phyloP scores from a whole-genome alignment of 495 filamentous ascomycete genomes.

The Penicillium roqueforti region DNA sequence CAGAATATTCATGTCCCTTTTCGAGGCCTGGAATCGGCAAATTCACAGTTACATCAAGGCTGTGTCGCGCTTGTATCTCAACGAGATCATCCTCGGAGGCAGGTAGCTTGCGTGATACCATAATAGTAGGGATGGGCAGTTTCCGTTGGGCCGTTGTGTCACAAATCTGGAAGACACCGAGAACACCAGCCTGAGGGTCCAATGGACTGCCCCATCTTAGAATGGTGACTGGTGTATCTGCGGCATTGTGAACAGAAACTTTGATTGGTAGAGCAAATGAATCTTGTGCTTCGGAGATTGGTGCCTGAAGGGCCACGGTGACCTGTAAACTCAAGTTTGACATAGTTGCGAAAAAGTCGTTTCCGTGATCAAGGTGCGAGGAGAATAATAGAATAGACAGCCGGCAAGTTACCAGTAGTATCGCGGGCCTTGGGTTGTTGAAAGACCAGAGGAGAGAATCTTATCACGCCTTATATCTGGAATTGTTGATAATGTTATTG shows the following conservation, averaged over 20 bases:
- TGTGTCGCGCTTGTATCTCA: constrained; percentile 33
- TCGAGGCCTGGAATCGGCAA: constrained; percentile 17
- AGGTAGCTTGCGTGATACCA: constrained; percentile 44
- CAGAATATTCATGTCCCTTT: constrained; percentile 24
- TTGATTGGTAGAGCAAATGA: constrained; percentile 17
- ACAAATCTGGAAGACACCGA: constrained; percentile 44
- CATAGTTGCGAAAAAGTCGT: not conserved
- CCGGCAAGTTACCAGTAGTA: not conserved
- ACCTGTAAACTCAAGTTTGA: constrained; percentile 19
- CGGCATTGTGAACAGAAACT: constrained; percentile 41
- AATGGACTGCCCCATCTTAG: constrained; percentile 48
- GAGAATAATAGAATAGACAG: too few species aligned
- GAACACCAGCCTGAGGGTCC: constrained; percentile 41
- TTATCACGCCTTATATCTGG: not conserved
- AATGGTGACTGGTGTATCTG: constrained; percentile 39
- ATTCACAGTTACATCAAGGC: constrained; percentile 12
- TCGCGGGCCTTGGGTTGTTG: not conserved
- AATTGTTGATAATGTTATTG: not conserved
- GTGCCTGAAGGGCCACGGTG: constrained; percentile 13
- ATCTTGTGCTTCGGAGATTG: constrained; percentile 17
- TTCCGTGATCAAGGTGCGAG: not conserved
- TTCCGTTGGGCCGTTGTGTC: constrained; percentile 28
- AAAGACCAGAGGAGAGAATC: not conserved
- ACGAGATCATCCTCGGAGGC: constrained; percentile 38
- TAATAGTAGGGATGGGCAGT: constrained; percentile 38